Evolutionary conservation across 768 basidiomycete genomes (phyloP).

Genomic region (Lactarius sanguifluus): DNA sequence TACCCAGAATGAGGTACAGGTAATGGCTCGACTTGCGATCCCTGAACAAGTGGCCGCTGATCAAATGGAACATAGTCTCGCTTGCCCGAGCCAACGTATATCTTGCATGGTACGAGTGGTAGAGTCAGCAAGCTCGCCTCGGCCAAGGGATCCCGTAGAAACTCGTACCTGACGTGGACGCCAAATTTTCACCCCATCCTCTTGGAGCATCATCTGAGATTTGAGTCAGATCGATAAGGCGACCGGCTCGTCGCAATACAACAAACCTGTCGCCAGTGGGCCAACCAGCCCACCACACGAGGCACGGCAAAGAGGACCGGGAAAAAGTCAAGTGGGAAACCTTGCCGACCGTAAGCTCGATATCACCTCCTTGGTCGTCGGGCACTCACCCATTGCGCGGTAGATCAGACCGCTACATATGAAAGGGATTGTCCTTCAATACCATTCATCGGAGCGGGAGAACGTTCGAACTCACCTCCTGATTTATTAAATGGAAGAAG

Average conservation of each 20-base stretch:
- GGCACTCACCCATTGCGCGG: slow-evolving; percentile 77
- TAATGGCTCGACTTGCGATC: slow-evolving; percentile 58
- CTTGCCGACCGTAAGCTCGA: slow-evolving; percentile 39
- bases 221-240: background rate
- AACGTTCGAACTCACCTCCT: slow-evolving; percentile 49
- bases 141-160: background rate
- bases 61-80: slow-evolving; percentile 73
- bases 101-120: slow-evolving; percentile 39
- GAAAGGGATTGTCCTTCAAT: background rate
- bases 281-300: slow-evolving; percentile 89
- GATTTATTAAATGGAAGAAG: slow-evolving; percentile 18
- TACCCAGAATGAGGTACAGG: slow-evolving; percentile 73
- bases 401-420: slow-evolving; percentile 75
- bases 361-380: slow-evolving; percentile 4
- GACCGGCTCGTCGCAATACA: background rate
- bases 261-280: slow-evolving; percentile 83
- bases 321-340: slow-evolving; percentile 93
- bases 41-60: slow-evolving; percentile 56
- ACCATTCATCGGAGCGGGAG: no score
- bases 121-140: background rate
- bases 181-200: slow-evolving; percentile 93
- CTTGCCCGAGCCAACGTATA: slow-evolving; percentile 74
- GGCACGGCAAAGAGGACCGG: slow-evolving; percentile 92
- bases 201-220: slow-evolving; percentile 83
- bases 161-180: slow-evolving; percentile 70